Base-by-base conservation (phyloP, 2,329 filamentous ascomycete species). In the Paraphaeosphaeria sporulosa region DNA sequence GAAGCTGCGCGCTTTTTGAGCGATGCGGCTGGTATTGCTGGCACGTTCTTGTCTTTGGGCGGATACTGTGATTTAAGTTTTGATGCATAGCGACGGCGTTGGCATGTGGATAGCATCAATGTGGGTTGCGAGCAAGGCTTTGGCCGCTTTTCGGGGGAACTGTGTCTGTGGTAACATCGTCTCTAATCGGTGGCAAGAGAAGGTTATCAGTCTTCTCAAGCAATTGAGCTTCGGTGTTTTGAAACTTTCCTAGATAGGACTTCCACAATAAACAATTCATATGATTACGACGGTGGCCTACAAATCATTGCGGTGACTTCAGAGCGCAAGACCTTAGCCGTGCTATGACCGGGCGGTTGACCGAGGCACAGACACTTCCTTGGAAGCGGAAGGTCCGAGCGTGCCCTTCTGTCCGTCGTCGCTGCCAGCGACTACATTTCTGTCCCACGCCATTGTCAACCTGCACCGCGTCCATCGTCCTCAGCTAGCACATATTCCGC, bases 1-100 rank as follows among this genome's bases (percentile, higher is more conserved):
- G 65, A 77, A 76, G 49, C 60, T 73, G 21, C 66, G 72, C 30
- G 73, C 72, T 19, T 67, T 65, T 53, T 72, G 58, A 68, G 25
- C 17, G 17, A n/a, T 21, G 19, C 19, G 19, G 10, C 42, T 23
- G 19, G 19, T 21, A 12, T 23, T 23, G 9, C 42, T 19, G 42
- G 42, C 9, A 12, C 10, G 23, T 44, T 40, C 1, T 21, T 21
- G 10, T 23, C 19, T 44, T 44, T n/a, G 42, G 42, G 36, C 17
- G 17, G 30, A 19, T 17, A 19, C 23, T 36, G 6, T 21, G 13
- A 55, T 61, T 55, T 23, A 6, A 12, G 1, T 43, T 19, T 56
- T 44, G 21, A n/a, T 57, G 57, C 60, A 62, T 62, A 62, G 60
- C 60, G 60, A 55, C 12, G 60, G 60, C 57, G 60, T 58, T 62